These are phyloP conservation scores for Tetrahymena malaccensis DNA, from an alignment of 73 alveolate genomes.

Conservation along the genomic window DNA sequence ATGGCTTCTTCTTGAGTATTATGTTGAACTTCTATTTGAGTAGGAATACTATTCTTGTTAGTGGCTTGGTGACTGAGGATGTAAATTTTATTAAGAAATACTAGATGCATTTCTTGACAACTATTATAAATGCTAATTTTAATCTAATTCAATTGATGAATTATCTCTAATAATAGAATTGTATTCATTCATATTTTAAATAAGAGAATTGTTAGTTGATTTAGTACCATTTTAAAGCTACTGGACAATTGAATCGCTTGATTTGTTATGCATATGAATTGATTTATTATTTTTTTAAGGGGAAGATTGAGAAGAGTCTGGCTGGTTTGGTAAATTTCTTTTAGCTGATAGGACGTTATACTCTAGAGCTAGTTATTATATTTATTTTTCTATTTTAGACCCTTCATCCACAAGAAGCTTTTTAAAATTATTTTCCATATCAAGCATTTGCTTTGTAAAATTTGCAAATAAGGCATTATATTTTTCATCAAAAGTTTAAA, in stretches of 20 bases:
- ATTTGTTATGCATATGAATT: not conserved
- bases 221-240: not conserved
- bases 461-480: not conserved
- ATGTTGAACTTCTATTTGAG: not conserved
- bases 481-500: not conserved
- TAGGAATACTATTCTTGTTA: not conserved
- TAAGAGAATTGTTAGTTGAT: not conserved
- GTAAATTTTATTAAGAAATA: not conserved
- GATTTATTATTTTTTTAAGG: not conserved
- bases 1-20: not conserved
- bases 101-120: not conserved
- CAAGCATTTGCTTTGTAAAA: not conserved
- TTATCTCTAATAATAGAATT: not conserved
- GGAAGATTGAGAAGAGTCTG: not conserved
- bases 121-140: not conserved
- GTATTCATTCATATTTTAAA: not conserved
- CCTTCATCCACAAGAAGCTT: not conserved
- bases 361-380: not conserved
- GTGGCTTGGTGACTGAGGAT: not conserved
- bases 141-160: not conserved
- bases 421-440: not conserved
- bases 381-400: not conserved
- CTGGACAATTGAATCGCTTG: not conserved
- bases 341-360: not conserved
- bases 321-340: not conserved